Evolutionary conservation across 805 yeast genomes (phyloP).

Genomic region (Brettanomyces bruxellensis): DNA sequence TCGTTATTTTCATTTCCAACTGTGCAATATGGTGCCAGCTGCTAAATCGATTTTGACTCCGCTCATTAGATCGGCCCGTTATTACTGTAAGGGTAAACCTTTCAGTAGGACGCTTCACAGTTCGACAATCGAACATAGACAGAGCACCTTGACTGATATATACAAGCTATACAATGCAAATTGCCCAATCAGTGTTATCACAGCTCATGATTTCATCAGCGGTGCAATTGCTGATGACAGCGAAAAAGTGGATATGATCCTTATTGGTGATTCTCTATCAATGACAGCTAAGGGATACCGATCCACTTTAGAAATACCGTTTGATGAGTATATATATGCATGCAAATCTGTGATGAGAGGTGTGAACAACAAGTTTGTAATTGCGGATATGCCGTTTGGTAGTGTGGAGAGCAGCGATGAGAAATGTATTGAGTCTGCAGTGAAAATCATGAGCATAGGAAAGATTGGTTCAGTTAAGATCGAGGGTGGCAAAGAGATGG

Average conservation of each 20-base stretch:
- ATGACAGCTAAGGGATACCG: slow-evolving; percentile 84
- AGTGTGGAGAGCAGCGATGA: slow-evolving; percentile 57
- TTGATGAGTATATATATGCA: slow-evolving; percentile 75
- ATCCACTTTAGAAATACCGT: slow-evolving; percentile 64
- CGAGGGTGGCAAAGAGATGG: slow-evolving; percentile 66
- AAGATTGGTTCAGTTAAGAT: slow-evolving; percentile 67
- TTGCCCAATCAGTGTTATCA: slow-evolving; percentile 33
- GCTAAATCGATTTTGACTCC: no score
- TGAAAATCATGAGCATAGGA: slow-evolving; percentile 46
- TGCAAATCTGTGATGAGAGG: slow-evolving; percentile 73
- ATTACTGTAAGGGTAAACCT: no score
- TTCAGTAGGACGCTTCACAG: no score
- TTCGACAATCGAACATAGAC: slow-evolving; percentile 3
- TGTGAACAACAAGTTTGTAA: slow-evolving; percentile 49
- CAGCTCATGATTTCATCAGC: slow-evolving; percentile 84
- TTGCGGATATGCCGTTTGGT: slow-evolving; percentile 90
- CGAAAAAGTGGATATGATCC: slow-evolving; percentile 57
- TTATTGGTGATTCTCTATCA: slow-evolving; percentile 89
- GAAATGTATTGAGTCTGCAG: slow-evolving; percentile 54
- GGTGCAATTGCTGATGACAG: slow-evolving; percentile 55
- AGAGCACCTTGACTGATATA: slow-evolving; percentile 17
- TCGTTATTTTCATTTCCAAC: no score
- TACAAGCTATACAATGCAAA: slow-evolving; percentile 8
- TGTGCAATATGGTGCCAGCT: no score
- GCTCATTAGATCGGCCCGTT: no score